Percentiles rank a stretch among this genome's conserved stretches.
These are phyloP conservation scores for Discostella stelligeroides DNA, from an alignment of 108 stramenopile genomes.

Conservation along the genomic window DNA sequence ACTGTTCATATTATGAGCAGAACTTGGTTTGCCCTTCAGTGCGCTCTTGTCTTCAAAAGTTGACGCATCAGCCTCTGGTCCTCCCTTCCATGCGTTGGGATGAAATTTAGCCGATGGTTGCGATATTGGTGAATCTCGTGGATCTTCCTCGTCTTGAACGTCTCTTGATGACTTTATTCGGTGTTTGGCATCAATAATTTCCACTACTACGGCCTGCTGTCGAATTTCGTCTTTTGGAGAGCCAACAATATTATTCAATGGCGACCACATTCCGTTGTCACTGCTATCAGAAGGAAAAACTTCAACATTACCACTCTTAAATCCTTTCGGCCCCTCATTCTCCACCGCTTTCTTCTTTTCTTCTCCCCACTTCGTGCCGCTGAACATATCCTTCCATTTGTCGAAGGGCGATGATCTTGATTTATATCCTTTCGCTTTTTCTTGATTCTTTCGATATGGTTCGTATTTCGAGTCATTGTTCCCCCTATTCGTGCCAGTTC, in stretches of 20 bases:
- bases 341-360: neutral
- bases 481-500: slow-evolving; percentile 23
- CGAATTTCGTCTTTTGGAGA: neutral
- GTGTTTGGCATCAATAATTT: slow-evolving; percentile 19
- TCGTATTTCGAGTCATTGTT: slow-evolving; percentile 9
- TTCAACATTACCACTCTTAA: slow-evolving; percentile 43
- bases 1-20: slow-evolving; percentile 16
- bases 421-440: neutral
- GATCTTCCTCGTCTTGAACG: slow-evolving; percentile 3
- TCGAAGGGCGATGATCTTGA: slow-evolving; percentile 31
- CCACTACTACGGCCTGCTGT: slow-evolving; percentile 14
- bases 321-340: slow-evolving; percentile 13
- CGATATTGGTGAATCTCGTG: neutral
- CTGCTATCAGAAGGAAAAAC: slow-evolving; percentile 22
- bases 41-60: neutral
- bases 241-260: slow-evolving; percentile 7
- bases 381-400: slow-evolving; percentile 39
- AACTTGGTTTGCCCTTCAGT: neutral
- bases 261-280: slow-evolving; percentile 18
- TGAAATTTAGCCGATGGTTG: slow-evolving; percentile 5
- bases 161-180: neutral
- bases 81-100: slow-evolving; percentile 33
- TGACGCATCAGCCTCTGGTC: slow-evolving; percentile 13
- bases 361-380: slow-evolving; percentile 4
- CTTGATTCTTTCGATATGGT: neutral